Base-by-base conservation (phyloP, 768 basidiomycete genomes). In the Clavulina sp. region DNA sequence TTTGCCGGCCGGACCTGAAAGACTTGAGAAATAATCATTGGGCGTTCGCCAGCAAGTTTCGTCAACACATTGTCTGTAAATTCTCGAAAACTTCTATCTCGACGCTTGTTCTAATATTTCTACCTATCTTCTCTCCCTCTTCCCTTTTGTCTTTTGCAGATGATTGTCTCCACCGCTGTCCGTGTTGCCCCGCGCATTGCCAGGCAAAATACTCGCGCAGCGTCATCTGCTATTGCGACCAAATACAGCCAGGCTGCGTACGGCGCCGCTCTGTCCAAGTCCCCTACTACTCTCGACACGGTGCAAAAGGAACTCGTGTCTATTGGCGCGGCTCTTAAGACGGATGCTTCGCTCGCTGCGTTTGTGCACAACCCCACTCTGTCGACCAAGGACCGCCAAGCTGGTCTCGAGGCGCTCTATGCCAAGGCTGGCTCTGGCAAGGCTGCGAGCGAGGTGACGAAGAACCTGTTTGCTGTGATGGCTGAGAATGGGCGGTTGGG, bases 301-400 rank as follows among this genome's bases (percentile, higher is more conserved):
- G 85, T 97, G 60, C 84, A 91, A 66, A 62, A 78, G 46, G 95
- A 97, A 63, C 78, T 97, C 57, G 69, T 67, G 59, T 66, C 68
- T 58, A 76, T 97, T 64, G 70, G 78, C 57, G 72, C 72, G 62
- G 70, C 80, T 64, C 75, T 96, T 65, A 72, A 75, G 62, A 68
- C 72, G 33, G 72, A 75, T 53, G 71, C 80, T 52, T 77, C 80
- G 58, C 65, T 89, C 59, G 68, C 67, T 53, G 64, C 76, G 3
- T 86, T 93, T 68, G 71, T 99, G 62, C 66, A 68, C 58, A 97
- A 99, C 73, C 95, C 95, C 41, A 92, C 93, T 6, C 75, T 99
- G 19, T 86, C 89, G 5, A 66, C 74, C 41, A 73, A 77, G 44
- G 92, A 95, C 52, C 81, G 88, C 59, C 60, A 68, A 18, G 65